Percentiles rank a stretch among this genome's conserved stretches.
These are phyloP conservation scores for Paxillus ammoniavirescens DNA, from an alignment of 768 basidiomycete species.

Conservation along the genomic window DNA sequence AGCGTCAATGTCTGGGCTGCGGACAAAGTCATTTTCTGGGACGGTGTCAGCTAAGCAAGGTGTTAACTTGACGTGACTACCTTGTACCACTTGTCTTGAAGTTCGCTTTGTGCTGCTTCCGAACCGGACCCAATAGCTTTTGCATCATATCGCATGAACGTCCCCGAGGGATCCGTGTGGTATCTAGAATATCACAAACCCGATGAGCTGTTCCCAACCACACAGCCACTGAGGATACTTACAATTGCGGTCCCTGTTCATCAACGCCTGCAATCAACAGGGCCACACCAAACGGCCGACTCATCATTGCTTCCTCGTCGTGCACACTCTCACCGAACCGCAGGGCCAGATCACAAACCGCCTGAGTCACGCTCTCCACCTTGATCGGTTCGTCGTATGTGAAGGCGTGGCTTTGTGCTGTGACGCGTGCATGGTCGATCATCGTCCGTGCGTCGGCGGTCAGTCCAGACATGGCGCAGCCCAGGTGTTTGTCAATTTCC, in stretches of 20 bases:
- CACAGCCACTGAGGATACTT: conserved; percentile 30
- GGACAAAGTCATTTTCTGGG: conserved; percentile 85
- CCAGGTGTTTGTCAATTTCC: conserved; percentile 97
- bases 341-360: conserved; percentile 95
- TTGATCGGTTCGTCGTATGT: conserved; percentile 97
- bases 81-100: conserved; percentile 97
- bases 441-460: conserved; percentile 99
- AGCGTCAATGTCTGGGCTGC: conserved; percentile 88
- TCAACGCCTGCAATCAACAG: conserved; percentile 97
- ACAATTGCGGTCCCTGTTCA: conserved; percentile 95
- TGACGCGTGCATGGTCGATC: conserved; percentile 99
- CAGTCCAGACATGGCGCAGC: conserved; percentile 96
- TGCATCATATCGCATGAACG: conserved; percentile 94
- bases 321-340: conserved; percentile 99
- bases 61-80: conserved; percentile 39
- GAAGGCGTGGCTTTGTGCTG: conserved; percentile 92
- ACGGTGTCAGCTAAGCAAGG: conserved; percentile 6
- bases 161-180: conserved; percentile 98
- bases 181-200: conserved; percentile 51
- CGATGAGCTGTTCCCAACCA: conserved; percentile 3
- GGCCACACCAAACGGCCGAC: conserved; percentile 97
- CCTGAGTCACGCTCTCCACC: conserved; percentile 97
- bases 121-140: conserved; percentile 99
- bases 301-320: conserved; percentile 99
- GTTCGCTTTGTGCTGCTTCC: conserved; percentile 94